Evolutionary conservation across 768 basidiomycete species (phyloP), one percentile per base, ranked within the genome.

Genomic region (Boletus pseudo-olivaceus): DNA sequence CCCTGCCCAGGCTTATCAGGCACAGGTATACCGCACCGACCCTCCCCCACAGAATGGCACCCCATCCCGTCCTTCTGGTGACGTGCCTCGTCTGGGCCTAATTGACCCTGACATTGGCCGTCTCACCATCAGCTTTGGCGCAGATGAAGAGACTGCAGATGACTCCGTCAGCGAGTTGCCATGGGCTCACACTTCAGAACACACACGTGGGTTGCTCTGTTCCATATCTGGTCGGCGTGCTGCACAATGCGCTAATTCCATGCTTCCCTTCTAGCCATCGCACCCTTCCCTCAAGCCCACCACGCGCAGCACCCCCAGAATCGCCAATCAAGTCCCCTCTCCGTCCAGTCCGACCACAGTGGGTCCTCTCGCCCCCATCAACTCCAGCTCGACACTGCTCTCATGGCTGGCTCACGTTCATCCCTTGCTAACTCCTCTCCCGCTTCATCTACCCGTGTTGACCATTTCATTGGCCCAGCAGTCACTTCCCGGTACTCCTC

Each of bases 1-100:
- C 4, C 83, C 87, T 41, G 86, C 88, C 10, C 90, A 92, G 67
- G 84, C 87, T 34, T 91, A 90, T 72, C 90, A 90, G 64, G 82
- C 84, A 8, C 87, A 91, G 67, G 78, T 89, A 43, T 84, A 83
- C 62, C 72, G 70, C 54, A 81, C 76, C 62, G 75, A 68, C 53
- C 72, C 78, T 39, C 62, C 71, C 60, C 51, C 62, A 53, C 72
- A 51, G 56, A 70, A 75, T 46, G 71, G 71, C 54, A 43, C 49
- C 14, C 55, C 67, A 11, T 53, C 66, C 56, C 57, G 51, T 53
- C 50, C 66, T 42, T 49, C 60, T 47, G 59, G 60, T 38, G 65
- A 70, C 20, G 59, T 75, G 34, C 77, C 78, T n/a, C 67, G 66
- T 51, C 66, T 79, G 8, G 71, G 70, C 50, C 62, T 77, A 19